Base-by-base conservation (phyloP, 192 early-diverging fungal species). In the Phlyctochytrium bullatum region DNA sequence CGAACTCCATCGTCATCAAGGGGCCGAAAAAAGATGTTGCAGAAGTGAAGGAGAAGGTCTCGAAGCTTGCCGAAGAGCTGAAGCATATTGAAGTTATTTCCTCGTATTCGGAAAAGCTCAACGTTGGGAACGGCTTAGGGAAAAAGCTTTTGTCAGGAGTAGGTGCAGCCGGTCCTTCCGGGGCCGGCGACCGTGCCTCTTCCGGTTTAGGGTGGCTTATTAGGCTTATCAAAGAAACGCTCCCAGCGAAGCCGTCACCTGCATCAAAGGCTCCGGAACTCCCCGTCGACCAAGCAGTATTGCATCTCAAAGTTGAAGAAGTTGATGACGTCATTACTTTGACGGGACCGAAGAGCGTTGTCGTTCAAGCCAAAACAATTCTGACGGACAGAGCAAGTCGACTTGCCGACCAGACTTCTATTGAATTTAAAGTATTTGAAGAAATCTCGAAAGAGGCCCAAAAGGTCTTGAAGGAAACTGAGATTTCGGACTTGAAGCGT, bases 1-100 rank as follows among this genome's bases (percentile, higher is more conserved):
- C 77, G 12, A 61, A 90, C 62, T 79, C 85, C 3, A 82, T 97
- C 52, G 80, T 90, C 34, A 83, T 97, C 72, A 85, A 86, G 62
- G 97, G 97, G 30, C 89, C 89, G 10, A 85, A 79, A 54, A 85
- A 84, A 16, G 89, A 91, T 23, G 97, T 92, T 0, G 85, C 87
- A 3, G 87, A 87, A 27, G 88, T 89, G 6, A 81, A 82, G 27
- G 77, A 70, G 16, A 88, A 91, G 73, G 78, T 99, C 52, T 65
- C 75, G 1, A 82, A 86, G 32, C 73, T 90, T 17, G 84, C 87
- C 17, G 85, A 79, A 27, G 89, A 88, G 50, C 84, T 86, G 64
- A 89, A 89, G 58, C 86, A 90, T 67, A 66, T 85, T 59, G 89
- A 90, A 63, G 76, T 81, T 28, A 73, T 86, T 63, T 71, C 52